Conservation (phyloP, 345 rosid genomes). For the Lenwebbia sp. region DNA sequence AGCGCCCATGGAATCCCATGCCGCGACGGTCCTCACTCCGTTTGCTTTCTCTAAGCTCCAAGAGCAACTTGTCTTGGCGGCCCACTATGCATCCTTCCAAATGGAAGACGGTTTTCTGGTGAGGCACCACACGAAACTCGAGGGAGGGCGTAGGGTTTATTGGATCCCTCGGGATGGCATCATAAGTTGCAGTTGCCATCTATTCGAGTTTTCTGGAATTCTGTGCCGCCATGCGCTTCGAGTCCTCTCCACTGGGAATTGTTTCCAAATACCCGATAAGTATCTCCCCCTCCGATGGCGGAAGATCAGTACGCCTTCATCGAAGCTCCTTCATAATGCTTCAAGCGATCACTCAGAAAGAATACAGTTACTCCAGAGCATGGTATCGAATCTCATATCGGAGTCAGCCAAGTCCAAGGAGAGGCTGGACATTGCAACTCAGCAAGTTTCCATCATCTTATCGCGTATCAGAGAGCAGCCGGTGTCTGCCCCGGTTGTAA, state of each 20-base stretch:
- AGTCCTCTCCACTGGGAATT: constrained; percentile 83
- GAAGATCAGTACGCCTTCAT: constrained; percentile 34
- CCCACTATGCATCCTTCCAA: constrained; percentile 90
- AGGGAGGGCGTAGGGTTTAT: constrained; percentile 86
- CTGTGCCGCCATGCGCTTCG: constrained; percentile 93
- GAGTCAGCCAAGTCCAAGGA: constrained; percentile 84
- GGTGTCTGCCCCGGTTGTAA: constrained; percentile 16
- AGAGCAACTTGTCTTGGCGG: constrained; percentile 90
- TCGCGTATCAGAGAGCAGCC: constrained; percentile 80
- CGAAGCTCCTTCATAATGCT: constrained; percentile 34
- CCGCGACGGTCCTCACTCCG: constrained; percentile 79
- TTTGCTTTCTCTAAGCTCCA: constrained; percentile 95
- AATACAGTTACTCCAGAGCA: constrained; percentile 64
- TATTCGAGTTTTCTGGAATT: constrained; percentile 89
- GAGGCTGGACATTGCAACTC: constrained; percentile 70
- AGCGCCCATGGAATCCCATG: constrained; percentile 94
- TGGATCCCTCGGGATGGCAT: constrained; percentile 87
- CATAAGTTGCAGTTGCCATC: constrained; percentile 91
- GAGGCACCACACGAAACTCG: constrained; percentile 88
- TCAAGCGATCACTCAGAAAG: constrained; percentile 45
- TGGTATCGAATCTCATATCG: constrained; percentile 54
- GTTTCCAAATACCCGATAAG: constrained; percentile 86
- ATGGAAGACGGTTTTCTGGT: constrained; percentile 77
- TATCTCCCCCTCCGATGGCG: constrained; percentile 89
- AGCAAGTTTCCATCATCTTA: constrained; percentile 57